These are phyloP conservation scores for Myrica gale DNA, from an alignment of 306 rosid species.

Conservation along the genomic window DNA sequence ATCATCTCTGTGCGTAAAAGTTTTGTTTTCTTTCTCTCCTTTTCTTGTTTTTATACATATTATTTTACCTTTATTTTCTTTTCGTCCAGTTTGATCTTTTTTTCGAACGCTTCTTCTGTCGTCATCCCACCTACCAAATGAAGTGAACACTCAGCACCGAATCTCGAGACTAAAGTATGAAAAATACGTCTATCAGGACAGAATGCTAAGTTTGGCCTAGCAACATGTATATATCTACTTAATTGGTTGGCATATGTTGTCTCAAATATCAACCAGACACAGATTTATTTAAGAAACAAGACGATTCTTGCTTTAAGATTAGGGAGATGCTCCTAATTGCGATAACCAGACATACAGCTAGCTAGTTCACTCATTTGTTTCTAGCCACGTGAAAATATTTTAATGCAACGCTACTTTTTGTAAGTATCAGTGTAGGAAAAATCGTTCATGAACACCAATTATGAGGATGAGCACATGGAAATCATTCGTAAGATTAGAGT, in stretches of 20 bases:
- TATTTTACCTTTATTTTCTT: too few relatives aligned
- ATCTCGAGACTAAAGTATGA: not conserved
- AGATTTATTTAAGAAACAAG: not conserved
- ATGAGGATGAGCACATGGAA: not conserved
- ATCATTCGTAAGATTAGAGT: too few relatives aligned
- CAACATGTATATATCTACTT: not conserved
- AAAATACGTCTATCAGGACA: not conserved
- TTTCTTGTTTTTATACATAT: too few relatives aligned
- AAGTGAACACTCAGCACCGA: not conserved
- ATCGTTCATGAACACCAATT: not conserved
- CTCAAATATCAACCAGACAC: not conserved
- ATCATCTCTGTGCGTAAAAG: too few relatives aligned
- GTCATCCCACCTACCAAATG: not conserved
- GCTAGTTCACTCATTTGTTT: not conserved
- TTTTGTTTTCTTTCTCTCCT: too few relatives aligned
- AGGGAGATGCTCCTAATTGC: not conserved
- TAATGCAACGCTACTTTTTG: not conserved
- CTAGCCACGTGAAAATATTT: not conserved
- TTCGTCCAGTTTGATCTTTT: too few relatives aligned
- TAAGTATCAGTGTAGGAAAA: not conserved
- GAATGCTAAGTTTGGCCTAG: not conserved
- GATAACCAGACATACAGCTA: not conserved
- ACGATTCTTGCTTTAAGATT: not conserved
- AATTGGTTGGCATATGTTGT: not conserved
- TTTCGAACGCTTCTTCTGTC: too few relatives aligned